A percentile compares a stretch with the other conserved stretches of the same genome.
phyloP scores from a whole-genome alignment of 192 early-diverging fungal genomes.

The Jimgerdemannia lactiflua region DNA sequence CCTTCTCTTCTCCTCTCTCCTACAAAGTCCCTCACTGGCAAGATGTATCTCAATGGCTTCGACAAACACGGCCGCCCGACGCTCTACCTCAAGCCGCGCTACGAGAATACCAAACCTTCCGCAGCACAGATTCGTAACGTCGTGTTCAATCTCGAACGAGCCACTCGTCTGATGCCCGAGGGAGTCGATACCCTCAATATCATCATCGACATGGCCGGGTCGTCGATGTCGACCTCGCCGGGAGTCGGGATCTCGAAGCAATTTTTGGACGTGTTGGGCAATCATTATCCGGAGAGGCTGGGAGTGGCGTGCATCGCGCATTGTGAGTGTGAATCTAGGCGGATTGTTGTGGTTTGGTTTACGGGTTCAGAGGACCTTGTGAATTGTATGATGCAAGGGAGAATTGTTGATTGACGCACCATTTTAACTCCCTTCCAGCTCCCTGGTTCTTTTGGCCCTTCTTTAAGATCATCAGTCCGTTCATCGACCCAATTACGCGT shows the following conservation, averaged over 20 bases:
- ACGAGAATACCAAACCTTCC: conserved; percentile 77
- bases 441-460: conserved; percentile 85
- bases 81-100: conserved; percentile 72
- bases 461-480: conserved; percentile 81
- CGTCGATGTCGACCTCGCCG: conserved; percentile 63
- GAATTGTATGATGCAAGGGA: too few relatives aligned
- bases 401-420: too few relatives aligned
- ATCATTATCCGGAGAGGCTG: conserved; percentile 90
- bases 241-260: conserved; percentile 71
- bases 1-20: conserved; percentile 2
- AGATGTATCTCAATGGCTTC: conserved; percentile 83
- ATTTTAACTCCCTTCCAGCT: conserved; percentile 32
- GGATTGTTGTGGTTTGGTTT: background rate
- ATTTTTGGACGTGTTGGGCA: conserved; percentile 76
- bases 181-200: conserved; percentile 76
- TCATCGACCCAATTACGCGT: conserved; percentile 90
- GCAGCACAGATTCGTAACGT: conserved; percentile 77
- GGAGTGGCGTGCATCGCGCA: conserved; percentile 67
- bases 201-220: conserved; percentile 79
- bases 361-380: too few relatives aligned
- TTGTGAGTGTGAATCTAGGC: conserved; percentile 32
- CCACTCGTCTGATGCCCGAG: conserved; percentile 70
- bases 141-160: conserved; percentile 78
- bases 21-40: conserved; percentile 64
- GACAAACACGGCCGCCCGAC: conserved; percentile 72